These are phyloP conservation scores for Diatrype stigma DNA, from an alignment of 2,329 filamentous ascomycete species.

Conservation along the genomic window DNA sequence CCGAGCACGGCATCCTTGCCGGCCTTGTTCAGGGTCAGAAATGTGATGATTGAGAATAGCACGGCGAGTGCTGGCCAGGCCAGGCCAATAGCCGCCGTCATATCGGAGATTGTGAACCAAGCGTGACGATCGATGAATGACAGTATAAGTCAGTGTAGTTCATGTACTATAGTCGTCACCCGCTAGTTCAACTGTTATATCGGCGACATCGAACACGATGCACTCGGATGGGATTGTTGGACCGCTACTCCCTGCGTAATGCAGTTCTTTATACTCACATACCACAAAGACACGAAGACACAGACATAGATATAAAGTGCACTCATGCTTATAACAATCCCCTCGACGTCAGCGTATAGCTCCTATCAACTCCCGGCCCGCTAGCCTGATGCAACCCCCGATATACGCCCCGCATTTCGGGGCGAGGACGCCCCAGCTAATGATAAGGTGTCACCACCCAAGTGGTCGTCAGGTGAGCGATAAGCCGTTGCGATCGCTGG, in stretches of 20 bases:
- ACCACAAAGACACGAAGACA: too few relatives aligned
- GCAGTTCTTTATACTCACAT: background rate
- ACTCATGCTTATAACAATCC: too few relatives aligned
- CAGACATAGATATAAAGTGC: too few relatives aligned
- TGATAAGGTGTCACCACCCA: background rate
- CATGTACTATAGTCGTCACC: too few relatives aligned
- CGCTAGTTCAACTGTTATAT: too few relatives aligned
- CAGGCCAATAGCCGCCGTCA: constrained; percentile 7
- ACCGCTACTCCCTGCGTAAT: background rate
- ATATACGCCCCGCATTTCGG: background rate
- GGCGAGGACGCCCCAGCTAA: background rate
- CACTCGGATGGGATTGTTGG: too few relatives aligned
- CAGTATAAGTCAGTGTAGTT: too few relatives aligned
- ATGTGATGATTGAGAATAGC: constrained; percentile 15
- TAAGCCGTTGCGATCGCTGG: background rate
- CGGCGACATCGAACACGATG: background rate
- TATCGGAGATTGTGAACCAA: too few relatives aligned
- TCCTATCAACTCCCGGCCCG: background rate
- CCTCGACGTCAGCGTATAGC: too few relatives aligned
- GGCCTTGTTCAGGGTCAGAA: constrained; percentile 11
- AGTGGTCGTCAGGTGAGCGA: background rate
- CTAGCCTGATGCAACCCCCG: background rate
- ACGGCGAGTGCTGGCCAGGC: constrained; percentile 18
- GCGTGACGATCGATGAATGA: too few relatives aligned
- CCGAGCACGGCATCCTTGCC: constrained; percentile 14